Percentiles rank a stretch among this genome's conserved stretches.
Evolutionary conservation across 2,329 filamentous ascomycete species (phyloP).

Genomic region (Sporothrix protearum): DNA sequence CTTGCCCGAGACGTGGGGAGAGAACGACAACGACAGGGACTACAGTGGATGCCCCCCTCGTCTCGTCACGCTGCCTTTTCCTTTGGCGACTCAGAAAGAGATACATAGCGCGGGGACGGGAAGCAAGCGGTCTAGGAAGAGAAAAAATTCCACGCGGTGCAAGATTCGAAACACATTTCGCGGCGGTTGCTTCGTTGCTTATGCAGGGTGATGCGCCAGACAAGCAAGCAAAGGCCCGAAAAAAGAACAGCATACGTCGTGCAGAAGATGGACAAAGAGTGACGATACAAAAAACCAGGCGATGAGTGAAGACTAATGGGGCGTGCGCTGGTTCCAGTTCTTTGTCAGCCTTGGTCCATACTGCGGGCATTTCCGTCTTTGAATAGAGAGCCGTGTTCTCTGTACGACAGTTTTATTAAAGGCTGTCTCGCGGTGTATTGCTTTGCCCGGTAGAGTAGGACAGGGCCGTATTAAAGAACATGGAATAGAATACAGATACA

Average conservation of each 20-base stretch:
- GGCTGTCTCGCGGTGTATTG: not conserved
- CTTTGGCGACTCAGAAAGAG: not conserved
- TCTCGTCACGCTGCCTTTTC: not conserved
- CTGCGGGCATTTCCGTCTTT: not conserved
- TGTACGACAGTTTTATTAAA: not conserved
- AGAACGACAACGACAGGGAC: not conserved
- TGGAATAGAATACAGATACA: not conserved
- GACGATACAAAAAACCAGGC: not conserved
- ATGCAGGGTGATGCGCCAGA: not conserved
- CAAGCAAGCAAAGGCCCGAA: not conserved
- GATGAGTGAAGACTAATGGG: not conserved
- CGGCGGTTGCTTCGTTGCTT: conserved; percentile 4
- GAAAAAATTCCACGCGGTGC: not conserved
- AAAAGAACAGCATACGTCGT: not conserved
- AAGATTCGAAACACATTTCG: not conserved
- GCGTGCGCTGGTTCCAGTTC: conserved; percentile 12
- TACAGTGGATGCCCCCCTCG: not conserved
- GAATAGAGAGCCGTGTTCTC: not conserved
- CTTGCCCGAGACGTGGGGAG: not conserved
- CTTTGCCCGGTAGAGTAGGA: not conserved
- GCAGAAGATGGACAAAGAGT: not conserved
- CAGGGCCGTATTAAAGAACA: not conserved
- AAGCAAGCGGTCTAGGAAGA: not conserved
- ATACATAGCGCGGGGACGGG: not conserved
- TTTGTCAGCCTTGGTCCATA: not conserved